Percentiles rank a stretch among this genome's conserved stretches.
Conservation (phyloP, 2,329 filamentous ascomycete species). For the Phialophora expanda region DNA sequence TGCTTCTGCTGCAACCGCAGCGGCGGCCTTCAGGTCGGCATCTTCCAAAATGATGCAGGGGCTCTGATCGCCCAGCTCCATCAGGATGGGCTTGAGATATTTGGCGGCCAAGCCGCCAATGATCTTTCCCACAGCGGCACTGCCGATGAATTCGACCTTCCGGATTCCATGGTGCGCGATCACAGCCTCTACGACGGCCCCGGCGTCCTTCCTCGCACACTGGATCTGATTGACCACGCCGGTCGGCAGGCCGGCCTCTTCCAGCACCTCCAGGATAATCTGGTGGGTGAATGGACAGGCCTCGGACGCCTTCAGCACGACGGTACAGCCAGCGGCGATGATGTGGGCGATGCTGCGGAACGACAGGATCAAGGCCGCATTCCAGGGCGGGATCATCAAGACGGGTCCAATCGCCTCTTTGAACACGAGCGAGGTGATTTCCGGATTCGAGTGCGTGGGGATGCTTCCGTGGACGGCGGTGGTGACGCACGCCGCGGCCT, state of each 20-base stretch:
- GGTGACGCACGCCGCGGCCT: slow-evolving; percentile 80
- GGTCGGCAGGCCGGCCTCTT: slow-evolving; percentile 75
- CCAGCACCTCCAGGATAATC: slow-evolving; percentile 74
- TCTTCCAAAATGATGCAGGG: slow-evolving; percentile 84
- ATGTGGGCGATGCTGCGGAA: slow-evolving; percentile 88
- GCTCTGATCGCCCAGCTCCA: slow-evolving; percentile 92
- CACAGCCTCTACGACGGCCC: slow-evolving; percentile 76
- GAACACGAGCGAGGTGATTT: slow-evolving; percentile 69
- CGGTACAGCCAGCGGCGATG: slow-evolving; percentile 82
- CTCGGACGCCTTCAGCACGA: slow-evolving; percentile 89
- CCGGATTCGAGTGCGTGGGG: slow-evolving; percentile 78
- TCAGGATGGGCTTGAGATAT: slow-evolving; percentile 78
- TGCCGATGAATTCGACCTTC: slow-evolving; percentile 88
- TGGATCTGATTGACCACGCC: slow-evolving; percentile 90
- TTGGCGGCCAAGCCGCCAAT: slow-evolving; percentile 82
- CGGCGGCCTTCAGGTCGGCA: slow-evolving; percentile 65
- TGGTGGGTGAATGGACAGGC: slow-evolving; percentile 89
- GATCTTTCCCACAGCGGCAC: slow-evolving; percentile 79
- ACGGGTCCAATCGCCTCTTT: slow-evolving; percentile 57
- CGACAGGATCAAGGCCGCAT: slow-evolving; percentile 92
- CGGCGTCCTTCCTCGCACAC: slow-evolving; percentile 69
- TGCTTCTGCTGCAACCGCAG: slow-evolving; percentile 68
- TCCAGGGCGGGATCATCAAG: slow-evolving; percentile 62
- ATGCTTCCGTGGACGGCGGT: slow-evolving; percentile 83
- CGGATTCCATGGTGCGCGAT: slow-evolving; percentile 71